Conservation (phyloP, 2,329 filamentous ascomycete genomes). For the Thielaviopsis ethacetica region DNA sequence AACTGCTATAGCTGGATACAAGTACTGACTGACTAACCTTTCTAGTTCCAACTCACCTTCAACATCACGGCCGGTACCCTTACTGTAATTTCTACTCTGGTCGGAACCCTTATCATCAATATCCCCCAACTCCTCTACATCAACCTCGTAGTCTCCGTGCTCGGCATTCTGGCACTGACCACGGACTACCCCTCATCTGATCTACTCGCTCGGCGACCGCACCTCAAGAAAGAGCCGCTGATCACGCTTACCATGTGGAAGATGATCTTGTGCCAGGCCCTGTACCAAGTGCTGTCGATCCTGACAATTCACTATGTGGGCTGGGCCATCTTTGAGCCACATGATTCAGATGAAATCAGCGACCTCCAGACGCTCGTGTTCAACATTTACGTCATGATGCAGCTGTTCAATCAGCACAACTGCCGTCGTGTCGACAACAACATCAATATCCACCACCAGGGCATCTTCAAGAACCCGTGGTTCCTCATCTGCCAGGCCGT, state of each 20-base stretch:
- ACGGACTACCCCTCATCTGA: slow-evolving; percentile 23
- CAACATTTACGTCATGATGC: slow-evolving; percentile 58
- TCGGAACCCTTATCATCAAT: slow-evolving; percentile 34
- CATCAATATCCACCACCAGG: slow-evolving; percentile 64
- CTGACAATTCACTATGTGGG: slow-evolving; percentile 47
- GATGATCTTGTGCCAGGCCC: slow-evolving; percentile 45
- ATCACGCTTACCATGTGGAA: slow-evolving; percentile 59
- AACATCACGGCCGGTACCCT: slow-evolving; percentile 44
- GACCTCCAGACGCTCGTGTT: slow-evolving; percentile 46
- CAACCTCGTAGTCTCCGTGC: slow-evolving; percentile 44
- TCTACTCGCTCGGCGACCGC: slow-evolving; percentile 18
- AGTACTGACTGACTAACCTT: neutral
- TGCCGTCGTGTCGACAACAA: slow-evolving; percentile 48
- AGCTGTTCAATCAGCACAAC: slow-evolving; percentile 56
- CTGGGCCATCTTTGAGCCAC: slow-evolving; percentile 29
- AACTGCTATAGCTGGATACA: too few species aligned
- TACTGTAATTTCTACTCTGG: slow-evolving; percentile 39
- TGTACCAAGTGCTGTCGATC: slow-evolving; percentile 41
- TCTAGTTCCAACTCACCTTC: slow-evolving; percentile 41
- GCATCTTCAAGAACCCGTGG: slow-evolving; percentile 57
- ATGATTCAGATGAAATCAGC: slow-evolving; percentile 22
- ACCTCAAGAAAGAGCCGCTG: slow-evolving; percentile 50
- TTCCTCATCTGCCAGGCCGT: slow-evolving; percentile 53
- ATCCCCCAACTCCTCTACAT: slow-evolving; percentile 44
- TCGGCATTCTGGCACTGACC: slow-evolving; percentile 34